Evolutionary conservation across 257 asterid genomes (phyloP).

Genomic region (Sherardia arvensis): DNA sequence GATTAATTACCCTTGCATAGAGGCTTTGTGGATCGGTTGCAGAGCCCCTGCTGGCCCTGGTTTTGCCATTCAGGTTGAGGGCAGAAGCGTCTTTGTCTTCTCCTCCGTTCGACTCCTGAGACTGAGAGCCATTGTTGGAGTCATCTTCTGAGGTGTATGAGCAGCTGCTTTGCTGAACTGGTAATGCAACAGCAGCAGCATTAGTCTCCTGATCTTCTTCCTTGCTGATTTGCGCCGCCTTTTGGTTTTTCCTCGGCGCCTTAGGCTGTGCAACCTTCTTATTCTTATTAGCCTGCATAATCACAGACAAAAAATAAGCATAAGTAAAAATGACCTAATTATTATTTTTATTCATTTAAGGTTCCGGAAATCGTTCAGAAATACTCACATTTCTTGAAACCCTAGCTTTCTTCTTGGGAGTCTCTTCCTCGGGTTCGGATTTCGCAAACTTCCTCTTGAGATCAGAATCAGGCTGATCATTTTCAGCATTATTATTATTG

Average conservation of each 20-base stretch:
- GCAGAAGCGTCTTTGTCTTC: conserved; percentile 17
- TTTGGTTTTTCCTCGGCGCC: conserved; percentile 43
- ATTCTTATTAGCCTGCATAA: conserved; percentile 30
- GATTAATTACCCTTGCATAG: conserved; percentile 73
- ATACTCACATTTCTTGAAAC: conserved; percentile 41
- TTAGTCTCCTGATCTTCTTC: conserved; percentile 40
- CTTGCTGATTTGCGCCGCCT: conserved; percentile 13
- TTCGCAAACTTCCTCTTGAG: conserved; percentile 34
- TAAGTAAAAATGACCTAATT: background rate
- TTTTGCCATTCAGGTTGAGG: conserved; percentile 35
- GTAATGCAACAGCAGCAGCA: conserved; percentile 3
- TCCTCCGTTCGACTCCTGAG: conserved; percentile 35
- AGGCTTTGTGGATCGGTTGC: conserved; percentile 93
- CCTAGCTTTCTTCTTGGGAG: conserved; percentile 45
- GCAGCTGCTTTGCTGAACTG: conserved; percentile 27
- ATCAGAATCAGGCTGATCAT: conserved; percentile 7
- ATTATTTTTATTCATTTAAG: too few relatives aligned
- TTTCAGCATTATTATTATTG: conserved; percentile 9
- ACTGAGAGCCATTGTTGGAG: conserved; percentile 34
- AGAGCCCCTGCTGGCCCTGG: conserved; percentile 49
- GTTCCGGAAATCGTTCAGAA: too few relatives aligned
- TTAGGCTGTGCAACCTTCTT: conserved; percentile 23
- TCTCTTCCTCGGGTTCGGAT: conserved; percentile 4
- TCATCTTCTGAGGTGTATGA: conserved; percentile 45
- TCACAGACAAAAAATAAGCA: background rate